Evolutionary conservation across 768 basidiomycete genomes (phyloP).

Genomic region (Naganishia onofrii): DNA sequence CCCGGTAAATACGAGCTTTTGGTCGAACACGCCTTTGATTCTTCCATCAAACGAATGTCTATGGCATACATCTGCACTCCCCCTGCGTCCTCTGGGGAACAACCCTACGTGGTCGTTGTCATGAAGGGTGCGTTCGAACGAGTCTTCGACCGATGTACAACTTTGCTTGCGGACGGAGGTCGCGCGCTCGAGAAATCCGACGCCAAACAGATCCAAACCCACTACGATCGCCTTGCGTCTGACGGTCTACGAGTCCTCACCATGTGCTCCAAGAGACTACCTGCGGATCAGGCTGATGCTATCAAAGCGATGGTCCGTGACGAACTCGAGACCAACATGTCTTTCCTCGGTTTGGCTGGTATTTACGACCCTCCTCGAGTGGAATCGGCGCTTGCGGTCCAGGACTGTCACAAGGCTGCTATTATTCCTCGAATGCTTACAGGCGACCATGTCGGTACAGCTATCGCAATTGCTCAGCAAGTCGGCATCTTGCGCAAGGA

Average conservation of each 20-base stretch:
- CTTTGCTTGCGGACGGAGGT: constrained; percentile 16
- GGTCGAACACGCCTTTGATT: constrained; percentile 58
- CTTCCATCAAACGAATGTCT: constrained; percentile 59
- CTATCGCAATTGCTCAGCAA: constrained; percentile 58
- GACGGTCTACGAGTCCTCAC: constrained; percentile 54
- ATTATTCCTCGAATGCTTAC: constrained; percentile 60
- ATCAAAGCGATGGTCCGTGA: constrained; percentile 52
- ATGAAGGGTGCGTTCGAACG: constrained; percentile 56
- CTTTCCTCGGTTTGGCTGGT: constrained; percentile 59
- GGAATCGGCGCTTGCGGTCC: constrained; percentile 59
- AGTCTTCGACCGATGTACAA: constrained; percentile 57
- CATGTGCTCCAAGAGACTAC: constrained; percentile 52
- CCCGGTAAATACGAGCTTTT: constrained; percentile 51
- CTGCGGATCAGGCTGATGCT: constrained; percentile 47
- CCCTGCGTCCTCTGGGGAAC: constrained; percentile 26
- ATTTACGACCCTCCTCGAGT: constrained; percentile 62
- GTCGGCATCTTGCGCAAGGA: constrained; percentile 56
- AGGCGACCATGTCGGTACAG: constrained; percentile 61
- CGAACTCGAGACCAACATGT: constrained; percentile 57
- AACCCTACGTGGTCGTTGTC: constrained; percentile 43
- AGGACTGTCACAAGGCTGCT: constrained; percentile 58
- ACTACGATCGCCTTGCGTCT: constrained; percentile 49
- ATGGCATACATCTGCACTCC: constrained; percentile 44
- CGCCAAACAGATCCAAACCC: constrained; percentile 14
- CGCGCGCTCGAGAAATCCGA: constrained; percentile 11